Percentiles rank a stretch among this genome's conserved stretches.
Conservation (phyloP, 192 early-diverging fungal genomes). For the Umbelopsis isabellina region DNA sequence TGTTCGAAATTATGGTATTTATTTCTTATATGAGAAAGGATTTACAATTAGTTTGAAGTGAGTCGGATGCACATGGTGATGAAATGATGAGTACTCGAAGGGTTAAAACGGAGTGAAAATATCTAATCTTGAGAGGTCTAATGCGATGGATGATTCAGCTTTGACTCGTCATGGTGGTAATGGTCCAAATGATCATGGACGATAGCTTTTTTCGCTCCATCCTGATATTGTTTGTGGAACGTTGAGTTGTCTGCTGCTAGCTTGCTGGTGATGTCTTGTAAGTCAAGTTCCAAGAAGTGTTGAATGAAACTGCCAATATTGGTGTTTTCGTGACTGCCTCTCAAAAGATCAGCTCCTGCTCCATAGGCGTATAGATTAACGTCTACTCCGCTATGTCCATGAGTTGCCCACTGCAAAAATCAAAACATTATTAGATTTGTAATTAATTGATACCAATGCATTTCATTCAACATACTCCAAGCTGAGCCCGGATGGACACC, state of each 20-base stretch:
- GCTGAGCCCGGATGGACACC: conserved; percentile 57
- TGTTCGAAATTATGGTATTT: too few relatives aligned
- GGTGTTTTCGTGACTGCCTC: conserved; percentile 89
- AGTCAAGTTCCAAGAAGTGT: conserved; percentile 61
- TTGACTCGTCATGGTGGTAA: conserved; percentile 24
- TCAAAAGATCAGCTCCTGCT: conserved; percentile 54
- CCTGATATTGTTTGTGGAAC: conserved; percentile 5
- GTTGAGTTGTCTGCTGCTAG: conserved; percentile 20
- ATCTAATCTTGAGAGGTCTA: not conserved
- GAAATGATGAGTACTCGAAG: too few relatives aligned
- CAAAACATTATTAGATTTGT: conserved; percentile 25
- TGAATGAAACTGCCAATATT: conserved; percentile 79
- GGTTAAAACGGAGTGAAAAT: too few relatives aligned
- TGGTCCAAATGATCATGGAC: conserved; percentile 31
- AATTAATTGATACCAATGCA: conserved; percentile 17
- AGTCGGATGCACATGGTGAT: not conserved
- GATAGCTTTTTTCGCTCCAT: conserved; percentile 19
- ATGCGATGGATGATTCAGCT: conserved; percentile 8
- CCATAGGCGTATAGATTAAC: conserved; percentile 94
- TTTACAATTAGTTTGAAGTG: not conserved
- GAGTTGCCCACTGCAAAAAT: conserved; percentile 73
- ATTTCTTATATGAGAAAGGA: not conserved
- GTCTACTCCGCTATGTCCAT: conserved; percentile 94
- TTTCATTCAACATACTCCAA: conserved; percentile 50
- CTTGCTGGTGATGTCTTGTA: conserved; percentile 60